phyloP scores from a whole-genome alignment of 2,329 filamentous ascomycete genomes.

The Phyllachora maydis region DNA sequence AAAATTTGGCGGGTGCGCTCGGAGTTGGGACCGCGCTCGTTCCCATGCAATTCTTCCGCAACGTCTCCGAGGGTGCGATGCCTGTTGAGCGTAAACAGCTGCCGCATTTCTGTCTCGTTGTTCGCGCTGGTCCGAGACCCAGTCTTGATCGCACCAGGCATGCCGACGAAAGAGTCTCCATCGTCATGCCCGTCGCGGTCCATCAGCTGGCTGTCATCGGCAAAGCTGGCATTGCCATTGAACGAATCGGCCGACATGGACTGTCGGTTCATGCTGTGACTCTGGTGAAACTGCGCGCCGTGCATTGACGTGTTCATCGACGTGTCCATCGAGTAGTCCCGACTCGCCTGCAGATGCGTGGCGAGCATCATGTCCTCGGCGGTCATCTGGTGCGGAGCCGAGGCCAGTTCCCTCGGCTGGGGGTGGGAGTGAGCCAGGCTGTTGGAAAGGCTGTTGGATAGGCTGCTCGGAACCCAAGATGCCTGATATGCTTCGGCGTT shows the following conservation, averaged over 20 bases:
- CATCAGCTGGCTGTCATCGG: slow-evolving; percentile 38
- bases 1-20: slow-evolving; percentile 73
- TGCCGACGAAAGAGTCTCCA: slow-evolving; percentile 25
- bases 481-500: slow-evolving; percentile 21
- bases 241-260: slow-evolving; percentile 33
- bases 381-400: slow-evolving; percentile 22
- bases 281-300: slow-evolving; percentile 21
- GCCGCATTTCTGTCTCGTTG: slow-evolving; percentile 63
- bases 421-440: too few species aligned
- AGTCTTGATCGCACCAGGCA: slow-evolving; percentile 27
- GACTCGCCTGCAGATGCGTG: slow-evolving; percentile 29
- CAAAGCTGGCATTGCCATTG: slow-evolving; percentile 28
- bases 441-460: slow-evolving; percentile 7
- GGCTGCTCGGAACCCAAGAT: slow-evolving; percentile 20
- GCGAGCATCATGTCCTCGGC: slow-evolving; percentile 38
- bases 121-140: slow-evolving; percentile 49
- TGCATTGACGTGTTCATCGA: slow-evolving; percentile 23
- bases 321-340: slow-evolving; percentile 28
- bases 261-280: slow-evolving; percentile 19
- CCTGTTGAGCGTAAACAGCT: slow-evolving; percentile 50
- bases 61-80: slow-evolving; percentile 49
- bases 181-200: slow-evolving; percentile 39
- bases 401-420: slow-evolving; percentile 20
- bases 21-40: slow-evolving; percentile 61
- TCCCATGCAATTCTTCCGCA: slow-evolving; percentile 54